phyloP scores from a whole-genome alignment of 1,284 basidiomycete genomes.

The Rhodotorula glutinis region DNA sequence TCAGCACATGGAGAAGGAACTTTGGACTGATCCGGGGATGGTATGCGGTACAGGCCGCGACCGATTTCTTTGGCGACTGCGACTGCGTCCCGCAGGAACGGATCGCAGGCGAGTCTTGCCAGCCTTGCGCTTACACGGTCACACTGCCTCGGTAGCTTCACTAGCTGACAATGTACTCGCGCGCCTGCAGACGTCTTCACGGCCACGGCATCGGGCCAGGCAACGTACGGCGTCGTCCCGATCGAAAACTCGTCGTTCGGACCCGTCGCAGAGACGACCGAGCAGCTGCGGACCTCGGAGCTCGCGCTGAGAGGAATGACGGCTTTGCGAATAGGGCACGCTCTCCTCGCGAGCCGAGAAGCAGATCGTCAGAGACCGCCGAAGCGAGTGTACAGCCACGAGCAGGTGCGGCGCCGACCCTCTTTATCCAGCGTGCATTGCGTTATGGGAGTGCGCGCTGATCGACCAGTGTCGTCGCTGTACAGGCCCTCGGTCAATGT shows the following conservation, averaged over 20 bases:
- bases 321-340: constrained; percentile 39
- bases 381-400: constrained; percentile 41
- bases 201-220: constrained; percentile 15
- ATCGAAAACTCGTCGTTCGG: constrained; percentile 44
- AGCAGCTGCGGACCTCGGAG: constrained; percentile 26
- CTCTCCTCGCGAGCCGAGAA: constrained; percentile 24
- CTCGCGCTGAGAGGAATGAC: constrained; percentile 29
- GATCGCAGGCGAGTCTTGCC: constrained; percentile 24
- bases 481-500: constrained; percentile 42
- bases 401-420: constrained; percentile 35
- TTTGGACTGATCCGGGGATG: too few relatives aligned
- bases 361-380: constrained; percentile 4
- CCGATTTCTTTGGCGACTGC: constrained; percentile 32
- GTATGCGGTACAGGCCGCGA: constrained; percentile 31
- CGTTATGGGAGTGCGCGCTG: too few relatives aligned
- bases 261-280: constrained; percentile 37
- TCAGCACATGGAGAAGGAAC: background rate
- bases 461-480: background rate
- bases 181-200: constrained; percentile 36
- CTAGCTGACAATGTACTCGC: too few relatives aligned
- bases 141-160: background rate
- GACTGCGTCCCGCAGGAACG: constrained; percentile 20
- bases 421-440: too few relatives aligned
- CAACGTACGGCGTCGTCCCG: constrained; percentile 38
- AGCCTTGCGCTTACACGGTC: background rate